These are phyloP conservation scores for Ilyonectria sp. DNA, from an alignment of 2,329 filamentous ascomycete genomes.

Conservation along the genomic window DNA sequence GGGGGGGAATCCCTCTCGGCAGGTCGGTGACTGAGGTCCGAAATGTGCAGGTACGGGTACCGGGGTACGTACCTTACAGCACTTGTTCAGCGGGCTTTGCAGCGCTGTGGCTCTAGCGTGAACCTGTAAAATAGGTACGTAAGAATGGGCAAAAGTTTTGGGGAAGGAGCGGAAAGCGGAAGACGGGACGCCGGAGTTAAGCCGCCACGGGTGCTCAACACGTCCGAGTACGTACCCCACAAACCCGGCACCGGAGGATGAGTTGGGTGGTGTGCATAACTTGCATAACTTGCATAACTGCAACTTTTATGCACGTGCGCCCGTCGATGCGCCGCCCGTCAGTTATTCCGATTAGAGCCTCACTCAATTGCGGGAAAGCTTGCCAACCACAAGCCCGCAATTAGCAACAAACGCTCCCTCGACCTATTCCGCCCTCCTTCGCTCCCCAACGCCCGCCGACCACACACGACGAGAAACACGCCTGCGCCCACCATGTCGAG, in stretches of 20 bases:
- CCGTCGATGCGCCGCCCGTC: constrained; percentile 13
- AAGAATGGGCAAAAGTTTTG: neutral
- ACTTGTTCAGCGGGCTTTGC: no score
- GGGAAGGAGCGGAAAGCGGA: constrained; percentile 23
- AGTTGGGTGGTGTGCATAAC: constrained; percentile 28
- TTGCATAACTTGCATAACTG: constrained; percentile 34
- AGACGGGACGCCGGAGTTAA: constrained; percentile 43
- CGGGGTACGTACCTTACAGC: constrained; percentile 2
- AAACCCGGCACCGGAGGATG: constrained; percentile 35
- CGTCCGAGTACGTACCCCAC: constrained; percentile 18
- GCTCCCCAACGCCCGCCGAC: constrained; percentile 5
- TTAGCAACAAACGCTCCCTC: constrained; percentile 44
- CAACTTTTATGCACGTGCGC: constrained; percentile 32
- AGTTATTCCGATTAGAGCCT: constrained; percentile 44
- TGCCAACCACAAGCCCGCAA: constrained; percentile 50
- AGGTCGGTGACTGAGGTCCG: constrained; percentile 24
- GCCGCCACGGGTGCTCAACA: constrained; percentile 29
- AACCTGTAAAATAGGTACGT: neutral
- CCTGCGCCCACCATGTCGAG: constrained; percentile 76
- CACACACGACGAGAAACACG: constrained; percentile 9
- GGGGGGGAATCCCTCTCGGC: constrained; percentile 11
- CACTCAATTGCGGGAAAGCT: constrained; percentile 38
- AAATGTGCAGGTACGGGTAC: constrained; percentile 10
- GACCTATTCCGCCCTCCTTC: constrained; percentile 7
- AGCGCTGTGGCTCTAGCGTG: no score